These are phyloP conservation scores for Linanthus parryae DNA, from an alignment of 148 eudicot species.

Conservation along the genomic window DNA sequence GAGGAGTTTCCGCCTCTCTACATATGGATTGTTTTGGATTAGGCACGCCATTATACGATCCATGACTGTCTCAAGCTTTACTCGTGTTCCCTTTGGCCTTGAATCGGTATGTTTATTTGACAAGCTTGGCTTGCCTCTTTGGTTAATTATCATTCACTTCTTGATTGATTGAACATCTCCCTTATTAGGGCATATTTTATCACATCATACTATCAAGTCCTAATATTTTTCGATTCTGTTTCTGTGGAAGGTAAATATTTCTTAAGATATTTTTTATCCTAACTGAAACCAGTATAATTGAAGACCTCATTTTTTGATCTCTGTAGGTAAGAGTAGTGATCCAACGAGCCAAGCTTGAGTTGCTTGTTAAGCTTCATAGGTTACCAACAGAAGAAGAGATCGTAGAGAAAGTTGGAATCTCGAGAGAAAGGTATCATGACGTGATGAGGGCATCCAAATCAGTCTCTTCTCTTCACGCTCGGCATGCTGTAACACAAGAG, in stretches of 20 bases:
- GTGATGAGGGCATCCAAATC: constrained; percentile 74
- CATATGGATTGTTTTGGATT: constrained; percentile 88
- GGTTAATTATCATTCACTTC: too few species aligned
- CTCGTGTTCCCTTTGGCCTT: constrained; percentile 88
- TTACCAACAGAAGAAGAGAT: constrained; percentile 80
- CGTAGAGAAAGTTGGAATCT: constrained; percentile 50
- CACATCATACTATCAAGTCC: too few species aligned
- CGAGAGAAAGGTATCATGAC: constrained; percentile 64
- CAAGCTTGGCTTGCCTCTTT: constrained; percentile 3
- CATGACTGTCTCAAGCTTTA: constrained; percentile 83
- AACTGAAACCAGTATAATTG: too few species aligned
- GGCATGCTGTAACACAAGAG: constrained; percentile 57
- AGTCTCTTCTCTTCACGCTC: constrained; percentile 52
- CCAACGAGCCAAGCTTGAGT: constrained; percentile 59
- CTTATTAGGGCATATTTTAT: too few species aligned
- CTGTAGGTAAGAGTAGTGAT: constrained; percentile 78
- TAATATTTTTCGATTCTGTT: too few species aligned
- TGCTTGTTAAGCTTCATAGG: constrained; percentile 62
- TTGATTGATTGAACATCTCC: too few species aligned
- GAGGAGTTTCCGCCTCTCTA: constrained; percentile 63
- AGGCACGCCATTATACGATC: constrained; percentile 84
- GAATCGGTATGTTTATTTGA: constrained; percentile 60
- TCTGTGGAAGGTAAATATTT: too few species aligned
- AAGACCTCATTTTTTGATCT: constrained; percentile 5
- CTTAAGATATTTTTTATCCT: too few species aligned